A percentile compares a stretch with the other conserved stretches of the same genome.
Evolutionary conservation across 2,329 filamentous ascomycete genomes (phyloP).

Genomic region (Teratosphaeria viscida): DNA sequence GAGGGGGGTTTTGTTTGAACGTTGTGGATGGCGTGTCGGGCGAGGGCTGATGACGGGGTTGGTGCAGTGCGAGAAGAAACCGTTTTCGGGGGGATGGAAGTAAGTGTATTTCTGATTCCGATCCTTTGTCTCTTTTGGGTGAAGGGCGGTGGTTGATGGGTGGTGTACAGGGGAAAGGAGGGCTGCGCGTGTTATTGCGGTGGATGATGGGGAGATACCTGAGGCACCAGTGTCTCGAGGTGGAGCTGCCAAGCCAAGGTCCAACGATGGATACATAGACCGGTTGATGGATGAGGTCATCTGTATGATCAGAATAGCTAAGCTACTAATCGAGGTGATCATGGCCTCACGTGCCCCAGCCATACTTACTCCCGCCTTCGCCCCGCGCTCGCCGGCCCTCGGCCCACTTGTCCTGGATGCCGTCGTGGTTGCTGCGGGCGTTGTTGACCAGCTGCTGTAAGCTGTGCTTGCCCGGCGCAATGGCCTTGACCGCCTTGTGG

Average conservation of each 20-base stretch:
- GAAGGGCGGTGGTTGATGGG: not conserved
- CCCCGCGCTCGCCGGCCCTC: conserved; percentile 66
- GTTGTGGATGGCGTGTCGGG: not conserved
- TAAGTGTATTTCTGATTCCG: not conserved
- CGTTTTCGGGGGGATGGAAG: not conserved
- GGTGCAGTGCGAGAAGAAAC: not conserved
- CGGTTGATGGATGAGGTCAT: no score
- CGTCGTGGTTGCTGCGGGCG: conserved; percentile 71
- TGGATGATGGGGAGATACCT: no score
- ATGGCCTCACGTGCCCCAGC: conserved; percentile 36
- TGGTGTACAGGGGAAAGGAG: not conserved
- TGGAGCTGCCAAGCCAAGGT: no score
- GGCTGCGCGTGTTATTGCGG: not conserved
- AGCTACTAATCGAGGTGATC: not conserved
- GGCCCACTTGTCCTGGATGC: conserved; percentile 85
- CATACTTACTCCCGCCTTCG: conserved; percentile 74
- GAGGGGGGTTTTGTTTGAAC: no score
- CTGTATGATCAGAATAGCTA: no score
- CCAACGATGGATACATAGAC: no score
- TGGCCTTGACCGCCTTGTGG: conserved; percentile 72
- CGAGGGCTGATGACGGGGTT: not conserved
- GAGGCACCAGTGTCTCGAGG: no score
- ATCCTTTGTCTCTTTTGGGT: not conserved
- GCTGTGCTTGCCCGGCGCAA: conserved; percentile 82
- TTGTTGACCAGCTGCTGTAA: conserved; percentile 78